phyloP scores from a whole-genome alignment of 2,329 filamentous ascomycete genomes.

The Colletotrichum sp. region DNA sequence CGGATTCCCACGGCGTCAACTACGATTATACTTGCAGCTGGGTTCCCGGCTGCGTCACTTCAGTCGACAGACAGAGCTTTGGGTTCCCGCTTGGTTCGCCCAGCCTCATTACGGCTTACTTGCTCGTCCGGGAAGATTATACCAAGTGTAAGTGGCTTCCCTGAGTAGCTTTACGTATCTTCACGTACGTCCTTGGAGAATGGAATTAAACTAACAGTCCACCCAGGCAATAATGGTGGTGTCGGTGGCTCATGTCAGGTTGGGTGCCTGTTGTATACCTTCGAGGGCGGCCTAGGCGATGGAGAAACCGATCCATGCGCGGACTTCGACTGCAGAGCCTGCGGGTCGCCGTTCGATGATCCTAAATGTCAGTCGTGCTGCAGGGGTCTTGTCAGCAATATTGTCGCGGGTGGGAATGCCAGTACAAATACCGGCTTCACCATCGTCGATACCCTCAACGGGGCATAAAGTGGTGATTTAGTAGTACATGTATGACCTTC shows the following conservation, averaged over 20 bases:
- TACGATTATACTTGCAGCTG: conserved; percentile 23
- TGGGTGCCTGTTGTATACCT: background rate
- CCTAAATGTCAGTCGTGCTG: background rate
- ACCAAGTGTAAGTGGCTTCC: conserved; percentile 24
- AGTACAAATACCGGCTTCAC: background rate
- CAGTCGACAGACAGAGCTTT: conserved; percentile 18
- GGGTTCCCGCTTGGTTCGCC: conserved; percentile 21
- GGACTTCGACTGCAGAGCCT: background rate
- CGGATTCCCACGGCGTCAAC: conserved; percentile 15
- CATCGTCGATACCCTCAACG: background rate
- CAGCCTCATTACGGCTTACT: conserved; percentile 23
- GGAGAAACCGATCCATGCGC: background rate
- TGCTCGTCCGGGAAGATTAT: conserved; percentile 24
- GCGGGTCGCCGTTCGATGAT: background rate
- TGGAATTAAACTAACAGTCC: background rate
- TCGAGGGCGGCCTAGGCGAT: background rate
- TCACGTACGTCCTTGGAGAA: background rate
- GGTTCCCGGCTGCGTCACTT: conserved; percentile 25
- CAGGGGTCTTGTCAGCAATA: background rate
- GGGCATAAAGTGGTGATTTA: too few relatives aligned
- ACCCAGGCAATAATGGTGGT: background rate
- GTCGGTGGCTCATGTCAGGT: background rate
- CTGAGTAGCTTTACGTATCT: too few relatives aligned
- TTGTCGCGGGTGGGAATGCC: background rate
- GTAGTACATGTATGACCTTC: rapidly evolving